phyloP scores from a whole-genome alignment of 768 basidiomycete genomes.

The Fistulinella prunicolor region DNA sequence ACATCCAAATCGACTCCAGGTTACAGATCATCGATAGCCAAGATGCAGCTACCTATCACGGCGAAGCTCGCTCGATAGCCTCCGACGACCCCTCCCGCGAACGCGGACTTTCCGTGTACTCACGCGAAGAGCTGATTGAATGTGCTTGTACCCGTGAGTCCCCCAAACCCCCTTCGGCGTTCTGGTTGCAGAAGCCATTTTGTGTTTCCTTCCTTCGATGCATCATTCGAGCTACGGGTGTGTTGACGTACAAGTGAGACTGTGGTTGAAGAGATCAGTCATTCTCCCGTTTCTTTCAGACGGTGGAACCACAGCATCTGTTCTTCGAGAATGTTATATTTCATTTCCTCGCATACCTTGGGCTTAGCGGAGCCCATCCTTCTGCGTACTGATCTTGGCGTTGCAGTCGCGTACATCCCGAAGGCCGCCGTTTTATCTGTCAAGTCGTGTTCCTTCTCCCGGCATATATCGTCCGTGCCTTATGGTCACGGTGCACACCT shows the following conservation, averaged over 20 bases:
- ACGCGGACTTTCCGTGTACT: conserved; percentile 22
- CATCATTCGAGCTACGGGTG: neutral
- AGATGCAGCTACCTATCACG: neutral
- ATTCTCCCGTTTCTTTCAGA: neutral
- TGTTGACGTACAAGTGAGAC: conserved; percentile 1
- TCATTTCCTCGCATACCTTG: neutral
- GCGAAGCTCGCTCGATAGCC: conserved; percentile 1
- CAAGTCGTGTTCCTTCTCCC: conserved; percentile 49
- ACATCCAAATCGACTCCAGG: conserved; percentile 45
- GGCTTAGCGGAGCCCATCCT: neutral
- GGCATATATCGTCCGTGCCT: conserved; percentile 41
- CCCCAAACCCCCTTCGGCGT: conserved; percentile 8
- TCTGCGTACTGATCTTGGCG: conserved; percentile 3
- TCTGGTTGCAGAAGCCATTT: conserved; percentile 1
- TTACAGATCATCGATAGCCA: conserved; percentile 33
- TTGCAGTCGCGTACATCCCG: conserved; percentile 62
- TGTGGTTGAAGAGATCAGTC: neutral
- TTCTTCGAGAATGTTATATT: conserved; percentile 2
- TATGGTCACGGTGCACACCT: conserved; percentile 61
- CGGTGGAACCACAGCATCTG: neutral
- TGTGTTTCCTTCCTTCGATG: neutral
- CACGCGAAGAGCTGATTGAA: conserved; percentile 24
- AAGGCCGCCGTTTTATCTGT: conserved; percentile 61
- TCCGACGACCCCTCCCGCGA: conserved; percentile 11
- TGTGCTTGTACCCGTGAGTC: conserved; percentile 27